Evolutionary conservation across 164 flowering plant species (phyloP).

Genomic region (Sedum album): DNA sequence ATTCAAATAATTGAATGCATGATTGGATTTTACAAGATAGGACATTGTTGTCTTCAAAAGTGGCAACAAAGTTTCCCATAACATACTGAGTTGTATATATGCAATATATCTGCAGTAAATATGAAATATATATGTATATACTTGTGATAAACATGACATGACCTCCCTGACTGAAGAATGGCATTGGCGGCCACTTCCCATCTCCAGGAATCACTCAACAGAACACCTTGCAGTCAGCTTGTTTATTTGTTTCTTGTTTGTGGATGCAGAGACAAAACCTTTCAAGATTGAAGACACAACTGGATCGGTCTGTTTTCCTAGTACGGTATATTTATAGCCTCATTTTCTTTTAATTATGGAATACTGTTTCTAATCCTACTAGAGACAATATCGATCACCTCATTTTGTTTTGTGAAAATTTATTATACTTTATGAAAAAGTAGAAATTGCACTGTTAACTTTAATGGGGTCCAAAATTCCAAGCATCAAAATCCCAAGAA

Average conservation of each 20-base stretch:
- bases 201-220: not conserved
- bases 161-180: not conserved
- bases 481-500: conserved; percentile 7
- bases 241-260: not conserved
- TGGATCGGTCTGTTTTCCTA: not conserved
- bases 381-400: not conserved
- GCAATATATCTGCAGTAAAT: too few relatives aligned
- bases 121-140: not conserved
- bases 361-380: not conserved
- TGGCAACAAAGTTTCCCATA: not conserved
- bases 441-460: not conserved
- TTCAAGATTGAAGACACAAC: not conserved
- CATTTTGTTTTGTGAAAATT: not conserved
- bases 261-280: not conserved
- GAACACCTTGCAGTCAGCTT: conserved; percentile 3
- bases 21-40: not conserved
- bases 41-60: conserved; percentile 1
- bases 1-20: conserved; percentile 2
- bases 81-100: not conserved
- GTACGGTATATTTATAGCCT: not conserved
- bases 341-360: not conserved
- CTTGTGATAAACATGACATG: not conserved
- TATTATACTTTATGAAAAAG: not conserved
- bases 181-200: not conserved
- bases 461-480: conserved; percentile 10